Evolutionary conservation across 106 monocot species (phyloP).

Genomic region (Dendrobium huoshanense): DNA sequence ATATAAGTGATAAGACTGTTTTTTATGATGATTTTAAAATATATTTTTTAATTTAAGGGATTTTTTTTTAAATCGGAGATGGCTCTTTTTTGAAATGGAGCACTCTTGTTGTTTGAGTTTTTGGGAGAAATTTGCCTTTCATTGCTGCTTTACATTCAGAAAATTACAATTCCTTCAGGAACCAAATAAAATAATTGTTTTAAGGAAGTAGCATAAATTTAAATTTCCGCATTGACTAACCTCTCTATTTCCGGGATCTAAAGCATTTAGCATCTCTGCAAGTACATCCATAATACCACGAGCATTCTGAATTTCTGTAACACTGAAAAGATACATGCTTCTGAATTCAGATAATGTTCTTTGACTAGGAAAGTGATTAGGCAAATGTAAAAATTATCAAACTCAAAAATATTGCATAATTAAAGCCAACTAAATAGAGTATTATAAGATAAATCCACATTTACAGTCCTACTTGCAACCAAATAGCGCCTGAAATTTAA

Average conservation of each 20-base stretch:
- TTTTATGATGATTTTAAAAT: too few species aligned
- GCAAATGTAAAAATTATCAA: not conserved
- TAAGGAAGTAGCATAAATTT: not conserved
- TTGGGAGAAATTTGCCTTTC: too few species aligned
- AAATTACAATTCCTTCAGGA: not conserved
- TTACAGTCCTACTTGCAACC: not conserved
- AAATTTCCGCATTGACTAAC: conserved; percentile 26
- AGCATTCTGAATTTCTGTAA: conserved; percentile 84
- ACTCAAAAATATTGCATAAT: not conserved
- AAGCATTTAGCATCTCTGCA: conserved; percentile 86
- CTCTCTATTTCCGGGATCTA: conserved; percentile 94
- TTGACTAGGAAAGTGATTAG: not conserved
- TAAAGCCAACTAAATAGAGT: not conserved
- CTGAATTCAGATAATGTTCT: not conserved
- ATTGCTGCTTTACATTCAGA: not conserved
- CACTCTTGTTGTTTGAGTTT: too few species aligned
- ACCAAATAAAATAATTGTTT: not conserved
- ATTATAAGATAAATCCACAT: not conserved
- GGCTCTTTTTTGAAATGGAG: too few species aligned
- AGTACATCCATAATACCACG: conserved; percentile 87
- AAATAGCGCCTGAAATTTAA: not conserved
- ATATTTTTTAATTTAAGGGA: too few species aligned
- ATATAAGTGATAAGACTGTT: too few species aligned
- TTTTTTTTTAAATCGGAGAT: too few species aligned
- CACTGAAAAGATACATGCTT: conserved; percentile 27